Conservation (phyloP, 2,329 filamentous ascomycete species). For the Diaporthe sp. region DNA sequence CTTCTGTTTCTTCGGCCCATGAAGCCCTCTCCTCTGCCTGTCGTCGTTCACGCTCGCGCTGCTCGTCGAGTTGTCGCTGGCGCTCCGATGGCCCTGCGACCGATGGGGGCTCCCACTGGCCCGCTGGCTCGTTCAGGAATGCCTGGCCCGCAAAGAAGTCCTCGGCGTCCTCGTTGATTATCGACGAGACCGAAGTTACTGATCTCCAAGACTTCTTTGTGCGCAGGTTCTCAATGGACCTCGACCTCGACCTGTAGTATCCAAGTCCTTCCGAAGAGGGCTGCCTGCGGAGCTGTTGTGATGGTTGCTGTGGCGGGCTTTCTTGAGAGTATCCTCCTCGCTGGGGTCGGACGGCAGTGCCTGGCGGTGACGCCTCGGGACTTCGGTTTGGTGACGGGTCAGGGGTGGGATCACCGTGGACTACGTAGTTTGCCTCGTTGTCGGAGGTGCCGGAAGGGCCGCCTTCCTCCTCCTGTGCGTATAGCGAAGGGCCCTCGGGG, state of each 20-base stretch:
- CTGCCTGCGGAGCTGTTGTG: conserved; percentile 63
- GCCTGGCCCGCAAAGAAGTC: conserved; percentile 56
- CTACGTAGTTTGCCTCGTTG: conserved; percentile 66
- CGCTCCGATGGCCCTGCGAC: conserved; percentile 41
- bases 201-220: conserved; percentile 62
- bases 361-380: conserved; percentile 51
- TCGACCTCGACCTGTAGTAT: conserved; percentile 64
- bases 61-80: conserved; percentile 41
- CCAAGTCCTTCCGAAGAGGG: conserved; percentile 64
- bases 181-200: conserved; percentile 68
- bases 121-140: conserved; percentile 54
- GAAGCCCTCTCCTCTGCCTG: conserved; percentile 34
- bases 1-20: conserved; percentile 44
- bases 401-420: conserved; percentile 61
- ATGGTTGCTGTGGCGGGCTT: conserved; percentile 70
- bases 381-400: conserved; percentile 50
- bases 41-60: conserved; percentile 39
- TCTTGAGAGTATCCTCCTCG: conserved; percentile 71
- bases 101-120: conserved; percentile 39
- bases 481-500: background rate
- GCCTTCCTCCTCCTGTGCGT: conserved; percentile 45
- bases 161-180: conserved; percentile 65
- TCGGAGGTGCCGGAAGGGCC: conserved; percentile 55
- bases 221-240: conserved; percentile 52
- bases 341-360: conserved; percentile 50